These are phyloP conservation scores for Talaromyces wortmannii DNA, from an alignment of 495 filamentous ascomycete species.

Conservation along the genomic window DNA sequence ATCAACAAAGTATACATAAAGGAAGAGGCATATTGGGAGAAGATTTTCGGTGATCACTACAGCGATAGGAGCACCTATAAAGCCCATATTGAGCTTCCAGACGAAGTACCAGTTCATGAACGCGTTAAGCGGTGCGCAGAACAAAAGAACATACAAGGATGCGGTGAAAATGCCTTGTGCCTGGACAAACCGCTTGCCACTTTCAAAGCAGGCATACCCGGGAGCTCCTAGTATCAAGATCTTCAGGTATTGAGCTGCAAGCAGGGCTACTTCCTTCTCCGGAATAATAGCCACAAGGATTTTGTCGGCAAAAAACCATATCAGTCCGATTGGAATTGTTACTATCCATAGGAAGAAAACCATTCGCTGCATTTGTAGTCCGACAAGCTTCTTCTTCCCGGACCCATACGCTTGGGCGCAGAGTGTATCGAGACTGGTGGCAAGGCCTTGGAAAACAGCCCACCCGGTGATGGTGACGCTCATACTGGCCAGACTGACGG, in stretches of 20 bases:
- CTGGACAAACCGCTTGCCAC: slow-evolving; percentile 66
- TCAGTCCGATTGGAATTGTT: slow-evolving; percentile 56
- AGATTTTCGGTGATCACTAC: slow-evolving; percentile 76
- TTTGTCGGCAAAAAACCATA: slow-evolving; percentile 57
- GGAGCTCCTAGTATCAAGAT: slow-evolving; percentile 61
- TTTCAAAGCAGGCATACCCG: slow-evolving; percentile 66
- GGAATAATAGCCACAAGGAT: slow-evolving; percentile 59
- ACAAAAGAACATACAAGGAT: slow-evolving; percentile 56
- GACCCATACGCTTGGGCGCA: slow-evolving; percentile 74
- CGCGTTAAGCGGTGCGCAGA: slow-evolving; percentile 67
- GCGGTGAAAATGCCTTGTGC: slow-evolving; percentile 68
- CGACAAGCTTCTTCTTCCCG: slow-evolving; percentile 60
- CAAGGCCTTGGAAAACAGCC: slow-evolving; percentile 63
- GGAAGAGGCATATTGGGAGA: slow-evolving; percentile 66
- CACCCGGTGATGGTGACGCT: slow-evolving; percentile 69
- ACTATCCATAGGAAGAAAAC: slow-evolving; percentile 53
- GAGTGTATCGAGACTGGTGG: slow-evolving; percentile 68
- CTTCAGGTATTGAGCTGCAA: slow-evolving; percentile 64
- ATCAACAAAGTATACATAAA: slow-evolving; percentile 56
- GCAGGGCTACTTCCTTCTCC: slow-evolving; percentile 51
- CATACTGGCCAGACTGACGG: slow-evolving; percentile 61
- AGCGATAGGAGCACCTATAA: slow-evolving; percentile 77
- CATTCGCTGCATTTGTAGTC: slow-evolving; percentile 69
- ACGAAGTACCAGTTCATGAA: slow-evolving; percentile 72
- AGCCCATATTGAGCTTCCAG: slow-evolving; percentile 70